Evolutionary conservation across 208 protist genomes (phyloP), one percentile per base, ranked within the genome.

Genomic region (Crithidia acanthocephali): DNA sequence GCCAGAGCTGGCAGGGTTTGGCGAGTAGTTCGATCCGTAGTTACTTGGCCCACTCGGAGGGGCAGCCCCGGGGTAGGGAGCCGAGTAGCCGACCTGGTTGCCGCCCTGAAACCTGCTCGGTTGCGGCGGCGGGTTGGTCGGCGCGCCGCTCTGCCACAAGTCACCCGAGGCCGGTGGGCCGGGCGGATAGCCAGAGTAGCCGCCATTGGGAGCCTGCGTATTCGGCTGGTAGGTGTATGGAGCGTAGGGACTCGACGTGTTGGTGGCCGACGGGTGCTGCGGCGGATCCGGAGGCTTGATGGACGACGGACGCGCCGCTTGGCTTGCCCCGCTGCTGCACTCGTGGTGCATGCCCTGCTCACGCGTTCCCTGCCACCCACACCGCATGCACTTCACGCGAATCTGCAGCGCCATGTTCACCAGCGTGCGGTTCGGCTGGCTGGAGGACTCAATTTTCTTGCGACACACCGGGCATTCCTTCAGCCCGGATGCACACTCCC

Each of bases 371-470:
- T 35, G 69, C 91, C 91, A 95, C 23, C 72, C 68, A 45, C 91
- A 95, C 30, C 62, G 52, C 45, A 65, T 42, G 59, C 91, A 94
- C 63, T 77, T 78, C 37, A 90, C 84, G 23, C 44, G 71, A 18
- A 94, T 74, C 48, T 76, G 63, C 60, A 83, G 47, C n/a, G 86
- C 80, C 61, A 95, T 73, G 76, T 93, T 93, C 44, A 91, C 70
- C 20, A 93, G 74, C 22, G 79, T 80, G 45, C 88, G 88, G 68
- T 96, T 85, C 16, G 91, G 86, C 47, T 52, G 50, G 40, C 75
- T 74, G 11, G 30, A 71, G 2, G 44, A 68, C 15, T 47, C 27
- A 37, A 92, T 83, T 20, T 16, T 5, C 11, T 64, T 51, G 23
- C 88, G 86, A 70, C 91, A 96, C 44, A 90, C 60, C 1, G 91